Evolutionary conservation across 2,329 filamentous ascomycete genomes (phyloP), one percentile per base, ranked within the genome.

Genomic region (Fusarium camptoceras): DNA sequence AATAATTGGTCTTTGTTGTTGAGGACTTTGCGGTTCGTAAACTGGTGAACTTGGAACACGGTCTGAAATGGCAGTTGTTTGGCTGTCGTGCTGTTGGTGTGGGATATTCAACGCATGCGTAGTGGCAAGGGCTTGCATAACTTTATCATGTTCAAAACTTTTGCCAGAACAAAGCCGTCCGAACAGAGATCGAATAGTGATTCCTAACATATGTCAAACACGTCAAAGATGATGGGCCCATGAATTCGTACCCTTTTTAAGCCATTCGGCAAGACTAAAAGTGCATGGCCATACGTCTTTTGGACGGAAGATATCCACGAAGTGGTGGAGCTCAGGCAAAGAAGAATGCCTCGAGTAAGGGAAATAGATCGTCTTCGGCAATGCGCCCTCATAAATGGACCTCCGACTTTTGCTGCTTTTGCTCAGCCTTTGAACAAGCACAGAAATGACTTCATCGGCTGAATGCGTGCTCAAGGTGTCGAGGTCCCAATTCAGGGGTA

Each of bases 271-370:
- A 18, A 85, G 79, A 64, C 93, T 86, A 3, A 91, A 88, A 0
- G 94, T 97, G 75, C 94, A 97, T 0, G 94, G 94, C 83, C 91
- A 92, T 4, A 98, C 83, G 73, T 98, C 94, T 47, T 81, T 88
- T 0, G 94, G 94, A 28, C 82, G 86, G 72, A 98, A 92, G 0
- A 84, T 83, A 5, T 83, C 77, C 2, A 97, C 84, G 1, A 98
- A 81, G 55, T 89, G 81, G 68, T 93, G 91, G 5, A 97, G 85
- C 77, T 98, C 95, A 0, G 84, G 82, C 64, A 96, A 95, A 0
- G 93, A 97, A 0, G 95, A 97, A 78, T 98, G 95, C 2, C 95
- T 88, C 1, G 95, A 95, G 76, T 94, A 98, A 0, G 94, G 93
- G 71, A 97, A 98, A 0, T 77, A 81, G 5, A 90, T 87, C 0